Evolutionary conservation across 805 yeast genomes (phyloP).

Genomic region (Starmerella khaoyaiensis): DNA sequence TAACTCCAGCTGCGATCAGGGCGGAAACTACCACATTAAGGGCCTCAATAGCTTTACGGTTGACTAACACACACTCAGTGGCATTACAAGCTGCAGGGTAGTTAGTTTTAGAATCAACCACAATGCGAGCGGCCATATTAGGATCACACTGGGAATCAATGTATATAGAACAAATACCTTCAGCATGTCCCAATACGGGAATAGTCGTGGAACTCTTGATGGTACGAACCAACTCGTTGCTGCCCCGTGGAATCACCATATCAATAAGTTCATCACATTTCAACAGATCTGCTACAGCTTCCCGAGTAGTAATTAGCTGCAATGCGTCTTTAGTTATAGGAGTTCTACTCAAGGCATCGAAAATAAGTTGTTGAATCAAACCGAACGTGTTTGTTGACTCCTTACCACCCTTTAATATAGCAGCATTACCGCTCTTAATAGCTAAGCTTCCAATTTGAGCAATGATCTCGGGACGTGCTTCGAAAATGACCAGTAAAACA

Average conservation of each 20-base stretch:
- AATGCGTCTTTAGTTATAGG: constrained; percentile 69
- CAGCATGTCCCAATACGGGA: constrained; percentile 97
- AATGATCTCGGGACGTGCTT: constrained; percentile 94
- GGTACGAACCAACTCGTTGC: constrained; percentile 75
- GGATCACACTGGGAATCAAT: constrained; percentile 68
- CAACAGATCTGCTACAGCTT: constrained; percentile 74
- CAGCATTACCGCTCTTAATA: constrained; percentile 91
- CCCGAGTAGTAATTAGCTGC: constrained; percentile 78
- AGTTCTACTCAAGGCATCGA: constrained; percentile 45
- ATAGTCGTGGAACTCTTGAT: constrained; percentile 83
- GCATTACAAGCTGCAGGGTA: constrained; percentile 99
- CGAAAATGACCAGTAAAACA: constrained; percentile 81
- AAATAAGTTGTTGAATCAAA: constrained; percentile 63
- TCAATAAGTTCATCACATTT: constrained; percentile 82
- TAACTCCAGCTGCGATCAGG: constrained; percentile 54
- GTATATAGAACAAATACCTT: constrained; percentile 87
- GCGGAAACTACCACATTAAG: constrained; percentile 25
- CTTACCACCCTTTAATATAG: constrained; percentile 94
- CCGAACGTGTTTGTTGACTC: constrained; percentile 78
- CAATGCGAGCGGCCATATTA: constrained; percentile 59
- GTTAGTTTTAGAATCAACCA: constrained; percentile 81
- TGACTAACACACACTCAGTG: constrained; percentile 69
- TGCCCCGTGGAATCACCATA: constrained; percentile 95
- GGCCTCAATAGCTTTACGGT: constrained; percentile 32
- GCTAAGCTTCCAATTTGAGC: constrained; percentile 95